Base-by-base conservation (phyloP, 2,329 filamentous ascomycete genomes). In the Colletotrichum lini region DNA sequence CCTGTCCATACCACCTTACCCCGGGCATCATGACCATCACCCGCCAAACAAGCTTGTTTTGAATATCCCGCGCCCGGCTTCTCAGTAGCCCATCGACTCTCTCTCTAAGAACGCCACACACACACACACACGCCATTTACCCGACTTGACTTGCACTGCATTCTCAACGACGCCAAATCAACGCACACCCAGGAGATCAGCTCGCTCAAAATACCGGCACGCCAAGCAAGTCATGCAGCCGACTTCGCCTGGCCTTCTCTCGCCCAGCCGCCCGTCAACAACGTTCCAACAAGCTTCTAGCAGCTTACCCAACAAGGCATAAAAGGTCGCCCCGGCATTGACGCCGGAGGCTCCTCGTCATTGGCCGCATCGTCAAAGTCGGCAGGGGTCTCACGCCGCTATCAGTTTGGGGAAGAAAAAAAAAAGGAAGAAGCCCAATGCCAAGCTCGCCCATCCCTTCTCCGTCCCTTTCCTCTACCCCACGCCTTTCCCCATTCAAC, bases 191-290 rank as follows among this genome's bases (percentile, higher is more conserved):
- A 66, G 56, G 56, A 61, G 40, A 23, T 54, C 30, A 35, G 40
- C 49, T 67, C 57, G 57, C 40, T 13, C 65, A 67, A 67, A 67
- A 26, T 26, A 54, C 64, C 60, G 69, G 65, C 60, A 54, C 52
- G 69, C 57, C 52, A 62, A 60, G 23, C 23, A 12, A n/a, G 35
- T 8, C 4, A 49, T 61, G 23, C 30, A 13, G 30, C 30, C 30
- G 0, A 9, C 8, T 30, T 40, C 18, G 30, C 35, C 52, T 6
- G 42, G 35, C n/a, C 21, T 30, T 30, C 30, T 30, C 7, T 30
- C 30, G 30, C 60, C 21, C 35, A 15, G 16, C 26, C 56, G 49
- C 38, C 23, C 64, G 60, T 52, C 49, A 64, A 45, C 30, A 44
- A 45, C 30, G 23, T 49, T 69, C 49, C 18, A 50, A 15, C n/a